phyloP scores from a whole-genome alignment of 75 land plant species.

The Sequoia sempervirens region DNA sequence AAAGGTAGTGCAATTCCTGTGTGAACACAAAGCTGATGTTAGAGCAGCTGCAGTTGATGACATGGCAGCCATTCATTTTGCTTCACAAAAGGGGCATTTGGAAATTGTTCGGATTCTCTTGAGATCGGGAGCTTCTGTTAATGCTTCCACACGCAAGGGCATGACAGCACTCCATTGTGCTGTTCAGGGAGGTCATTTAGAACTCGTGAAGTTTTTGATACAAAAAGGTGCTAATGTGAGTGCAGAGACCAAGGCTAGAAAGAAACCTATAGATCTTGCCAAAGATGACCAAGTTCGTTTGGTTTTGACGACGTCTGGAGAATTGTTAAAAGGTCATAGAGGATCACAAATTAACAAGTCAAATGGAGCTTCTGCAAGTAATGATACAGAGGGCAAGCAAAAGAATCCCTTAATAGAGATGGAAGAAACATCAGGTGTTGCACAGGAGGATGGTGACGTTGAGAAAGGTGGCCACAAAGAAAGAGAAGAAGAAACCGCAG shows the following conservation, averaged over 20 bases:
- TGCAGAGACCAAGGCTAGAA: slow-evolving; percentile 73
- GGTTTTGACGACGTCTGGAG: slow-evolving; percentile 35
- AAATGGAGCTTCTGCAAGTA: slow-evolving; percentile 12
- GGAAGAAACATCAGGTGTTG: slow-evolving; percentile 4
- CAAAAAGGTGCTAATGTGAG: slow-evolving; percentile 65
- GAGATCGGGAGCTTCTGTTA: slow-evolving; percentile 66
- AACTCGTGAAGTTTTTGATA: slow-evolving; percentile 62
- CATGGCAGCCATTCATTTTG: slow-evolving; percentile 97
- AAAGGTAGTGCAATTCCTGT: slow-evolving; percentile 68
- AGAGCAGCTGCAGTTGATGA: slow-evolving; percentile 92
- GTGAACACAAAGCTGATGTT: slow-evolving; percentile 77
- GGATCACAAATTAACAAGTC: slow-evolving; percentile 13
- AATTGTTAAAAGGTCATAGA: slow-evolving; percentile 1
- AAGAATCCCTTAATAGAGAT: slow-evolving; percentile 7
- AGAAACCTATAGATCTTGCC: slow-evolving; percentile 74
- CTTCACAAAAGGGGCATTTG: slow-evolving; percentile 91
- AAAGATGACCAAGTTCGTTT: slow-evolving; percentile 52
- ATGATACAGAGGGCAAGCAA: slow-evolving; percentile 11
- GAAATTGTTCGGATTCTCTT: slow-evolving; percentile 70
- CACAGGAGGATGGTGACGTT: slow-evolving; percentile 16
- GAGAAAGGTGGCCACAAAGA: slow-evolving; percentile 18
- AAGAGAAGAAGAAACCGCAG: slow-evolving; percentile 15
- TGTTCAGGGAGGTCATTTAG: slow-evolving; percentile 73
- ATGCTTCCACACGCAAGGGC: slow-evolving; percentile 75
- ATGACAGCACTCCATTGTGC: slow-evolving; percentile 88